Conservation (phyloP, 1,284 basidiomycete species). For the Rhodotorula sp. region DNA sequence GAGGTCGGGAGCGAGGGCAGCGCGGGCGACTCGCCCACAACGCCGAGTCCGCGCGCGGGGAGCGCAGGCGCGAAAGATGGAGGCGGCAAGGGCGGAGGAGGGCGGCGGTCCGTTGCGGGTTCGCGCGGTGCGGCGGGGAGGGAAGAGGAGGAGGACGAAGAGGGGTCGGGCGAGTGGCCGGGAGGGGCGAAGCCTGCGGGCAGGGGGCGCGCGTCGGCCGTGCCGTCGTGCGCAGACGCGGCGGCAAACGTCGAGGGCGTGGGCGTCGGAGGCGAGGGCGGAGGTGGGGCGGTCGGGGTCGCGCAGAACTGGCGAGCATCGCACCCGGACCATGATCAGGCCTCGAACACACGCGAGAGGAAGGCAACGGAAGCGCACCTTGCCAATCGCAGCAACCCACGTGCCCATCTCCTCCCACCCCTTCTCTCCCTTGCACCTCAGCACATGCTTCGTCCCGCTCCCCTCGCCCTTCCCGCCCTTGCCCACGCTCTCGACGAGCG, state of each 20-base stretch:
- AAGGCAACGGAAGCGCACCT: background rate
- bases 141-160: background rate
- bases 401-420: slow-evolving; percentile 32
- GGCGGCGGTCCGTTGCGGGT: background rate
- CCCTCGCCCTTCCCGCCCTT: slow-evolving; percentile 13
- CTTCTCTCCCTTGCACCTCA: slow-evolving; percentile 11
- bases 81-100: background rate
- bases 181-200: background rate
- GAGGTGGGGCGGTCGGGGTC: slow-evolving; percentile 5
- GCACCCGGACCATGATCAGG: background rate
- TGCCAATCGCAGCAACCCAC: slow-evolving; percentile 25
- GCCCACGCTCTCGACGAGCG: slow-evolving; percentile 10
- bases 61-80: background rate
- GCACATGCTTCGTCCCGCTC: slow-evolving; percentile 24
- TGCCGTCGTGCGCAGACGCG: background rate
- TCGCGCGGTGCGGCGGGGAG: background rate
- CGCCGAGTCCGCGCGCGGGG: background rate
- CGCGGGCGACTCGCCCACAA: background rate
- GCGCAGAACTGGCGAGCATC: slow-evolving; percentile 23
- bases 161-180: background rate
- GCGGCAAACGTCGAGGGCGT: background rate
- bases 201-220: no score
- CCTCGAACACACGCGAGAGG: background rate
- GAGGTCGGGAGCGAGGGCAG: slow-evolving; percentile 12
- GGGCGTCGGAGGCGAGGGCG: slow-evolving; percentile 4